A percentile compares a stretch with the other conserved stretches of the same genome.
Evolutionary conservation across 140 eudicot species (phyloP).

Genomic region (Flaveria floridana): DNA sequence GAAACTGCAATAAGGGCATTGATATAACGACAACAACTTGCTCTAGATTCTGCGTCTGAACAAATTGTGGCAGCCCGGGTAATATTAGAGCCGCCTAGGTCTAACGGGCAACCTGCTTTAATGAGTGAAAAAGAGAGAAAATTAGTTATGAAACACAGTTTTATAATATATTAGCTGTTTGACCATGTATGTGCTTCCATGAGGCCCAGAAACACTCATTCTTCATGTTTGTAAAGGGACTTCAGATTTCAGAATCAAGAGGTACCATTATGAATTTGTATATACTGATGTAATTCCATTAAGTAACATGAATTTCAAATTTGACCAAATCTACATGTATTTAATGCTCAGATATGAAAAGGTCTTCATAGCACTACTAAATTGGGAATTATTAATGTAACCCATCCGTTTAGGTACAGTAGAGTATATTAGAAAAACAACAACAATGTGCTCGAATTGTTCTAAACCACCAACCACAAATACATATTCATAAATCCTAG

Average conservation of each 20-base stretch:
- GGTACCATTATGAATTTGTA: constrained; percentile 10
- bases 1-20: constrained; percentile 80
- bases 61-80: constrained; percentile 67
- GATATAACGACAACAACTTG: constrained; percentile 84
- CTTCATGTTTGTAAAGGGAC: background rate
- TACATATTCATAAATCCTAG: constrained; percentile 23
- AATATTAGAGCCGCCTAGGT: constrained; percentile 64
- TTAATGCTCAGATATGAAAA: constrained; percentile 27
- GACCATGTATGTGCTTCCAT: background rate
- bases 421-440: background rate
- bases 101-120: constrained; percentile 84
- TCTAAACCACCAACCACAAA: constrained; percentile 36
- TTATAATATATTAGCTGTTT: background rate
- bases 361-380: constrained; percentile 21
- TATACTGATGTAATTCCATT: background rate
- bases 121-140: constrained; percentile 22
- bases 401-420: constrained; percentile 22
- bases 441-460: constrained; percentile 25
- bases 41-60: constrained; percentile 60
- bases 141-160: constrained; percentile 18
- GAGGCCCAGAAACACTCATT: constrained; percentile 18
- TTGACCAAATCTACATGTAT: background rate
- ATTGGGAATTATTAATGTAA: constrained; percentile 26
- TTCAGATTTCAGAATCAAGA: background rate
- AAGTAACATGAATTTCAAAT: constrained; percentile 17